These are phyloP conservation scores for Scytalidium sp. DNA, from an alignment of 2,329 filamentous ascomycete genomes.

Conservation along the genomic window DNA sequence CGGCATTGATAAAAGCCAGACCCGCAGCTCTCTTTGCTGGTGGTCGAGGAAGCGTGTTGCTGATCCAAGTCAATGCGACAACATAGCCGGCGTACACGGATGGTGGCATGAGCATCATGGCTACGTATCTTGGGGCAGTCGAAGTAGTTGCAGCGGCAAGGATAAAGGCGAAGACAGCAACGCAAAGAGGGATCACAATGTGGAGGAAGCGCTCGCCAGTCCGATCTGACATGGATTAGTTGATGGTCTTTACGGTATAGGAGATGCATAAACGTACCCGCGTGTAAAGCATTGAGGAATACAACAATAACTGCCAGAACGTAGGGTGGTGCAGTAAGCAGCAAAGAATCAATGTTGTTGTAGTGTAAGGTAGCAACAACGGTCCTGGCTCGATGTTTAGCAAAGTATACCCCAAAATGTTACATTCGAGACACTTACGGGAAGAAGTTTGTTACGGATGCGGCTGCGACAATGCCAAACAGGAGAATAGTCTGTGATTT, in stretches of 20 bases:
- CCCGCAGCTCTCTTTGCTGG: conserved; percentile 62
- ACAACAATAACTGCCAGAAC: conserved; percentile 59
- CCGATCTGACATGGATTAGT: conserved; percentile 40
- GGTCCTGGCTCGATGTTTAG: conserved; percentile 39
- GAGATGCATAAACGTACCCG: conserved; percentile 28
- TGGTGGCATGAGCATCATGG: conserved; percentile 71
- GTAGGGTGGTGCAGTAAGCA: conserved; percentile 65
- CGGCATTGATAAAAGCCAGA: conserved; percentile 74
- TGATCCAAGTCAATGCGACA: conserved; percentile 71
- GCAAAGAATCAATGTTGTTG: conserved; percentile 53
- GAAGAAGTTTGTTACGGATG: conserved; percentile 66
- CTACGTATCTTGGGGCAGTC: conserved; percentile 61
- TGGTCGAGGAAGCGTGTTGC: conserved; percentile 70
- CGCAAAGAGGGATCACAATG: conserved; percentile 57
- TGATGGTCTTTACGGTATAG: background rate
- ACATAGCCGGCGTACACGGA: conserved; percentile 66
- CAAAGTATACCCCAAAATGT: conserved; percentile 40
- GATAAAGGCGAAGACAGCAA: conserved; percentile 64
- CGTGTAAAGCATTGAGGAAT: conserved; percentile 65
- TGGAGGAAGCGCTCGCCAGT: conserved; percentile 71
- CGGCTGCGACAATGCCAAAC: conserved; percentile 54
- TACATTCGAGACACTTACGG: conserved; percentile 31
- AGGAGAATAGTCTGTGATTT: conserved; percentile 51
- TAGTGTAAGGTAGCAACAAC: conserved; percentile 69
- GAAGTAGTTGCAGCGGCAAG: conserved; percentile 61